Base-by-base conservation (phyloP, 495 filamentous ascomycete species). In the Tuber aestivum region DNA sequence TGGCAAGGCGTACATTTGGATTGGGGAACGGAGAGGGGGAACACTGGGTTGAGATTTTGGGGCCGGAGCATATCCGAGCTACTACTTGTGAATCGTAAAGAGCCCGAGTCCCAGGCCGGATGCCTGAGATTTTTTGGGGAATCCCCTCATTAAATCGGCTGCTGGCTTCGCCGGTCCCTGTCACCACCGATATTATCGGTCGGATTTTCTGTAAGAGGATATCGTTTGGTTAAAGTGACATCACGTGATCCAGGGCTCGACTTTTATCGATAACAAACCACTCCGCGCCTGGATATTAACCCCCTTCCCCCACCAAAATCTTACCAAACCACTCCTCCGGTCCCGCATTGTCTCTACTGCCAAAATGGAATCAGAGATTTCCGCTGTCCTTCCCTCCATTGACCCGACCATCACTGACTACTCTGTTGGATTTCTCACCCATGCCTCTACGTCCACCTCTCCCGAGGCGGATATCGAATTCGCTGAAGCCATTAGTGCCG, bases 321-420 rank as follows among this genome's bases (percentile, higher is more conserved):
- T 10, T 27, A 27, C n/a, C n/a, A 61, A 61, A 61, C 56, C 32
- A 32, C 56, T 61, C 56, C 56, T n/a, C n/a, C 56, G 56, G 12
- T 32, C 56, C 27, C 10, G n/a, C 8, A 61, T 27, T 32, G 27
- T 61, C 56, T 71, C 41, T 71, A 10, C 32, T 35, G 37, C 10
- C 23, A 83, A 76, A 75, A 99, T 99, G 95, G 95, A 99, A 85
- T 87, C 91, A 79, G 92, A 97, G 87, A 92, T 99, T 82, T 91
- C 91, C 83, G 87, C 92, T 42, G 90, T 92, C 80, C 90, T 99
- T 75, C 95, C 95, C 70, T 91, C 91, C 77, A 91, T 97, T 75
- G 95, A 99, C 84, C 93, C 91, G 69, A 89, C 97, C 74, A 86
- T 99, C 72, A 93, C 93, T 50, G 93, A 96, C 83, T 99, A 99